Conservation (phyloP, 805 yeast species). For the Wickerhamomyces silvicola region DNA sequence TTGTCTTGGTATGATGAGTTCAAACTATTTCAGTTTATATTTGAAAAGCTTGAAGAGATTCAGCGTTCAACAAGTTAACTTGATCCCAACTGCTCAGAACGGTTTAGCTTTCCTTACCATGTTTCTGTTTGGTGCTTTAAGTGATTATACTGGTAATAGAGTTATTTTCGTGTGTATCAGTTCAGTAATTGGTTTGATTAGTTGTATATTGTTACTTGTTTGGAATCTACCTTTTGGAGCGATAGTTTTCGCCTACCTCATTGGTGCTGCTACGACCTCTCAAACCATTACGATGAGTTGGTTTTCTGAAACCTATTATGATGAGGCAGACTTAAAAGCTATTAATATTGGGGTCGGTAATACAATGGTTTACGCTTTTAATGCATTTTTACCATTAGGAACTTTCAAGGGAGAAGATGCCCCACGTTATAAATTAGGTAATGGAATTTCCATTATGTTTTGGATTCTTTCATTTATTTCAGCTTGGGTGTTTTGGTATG, state of each 20-base stretch:
- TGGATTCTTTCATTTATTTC: neutral
- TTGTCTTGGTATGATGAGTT: neutral
- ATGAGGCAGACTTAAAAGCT: constrained; percentile 2
- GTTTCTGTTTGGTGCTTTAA: constrained; percentile 1
- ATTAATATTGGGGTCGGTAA: constrained; percentile 1
- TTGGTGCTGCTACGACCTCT: constrained; percentile 1
- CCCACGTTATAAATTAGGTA: constrained; percentile 1
- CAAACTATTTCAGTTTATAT: neutral
- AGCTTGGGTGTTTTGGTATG: constrained; percentile 1
- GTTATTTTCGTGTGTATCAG: neutral
- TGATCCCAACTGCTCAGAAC: constrained; percentile 1
- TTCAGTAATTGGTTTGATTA: neutral
- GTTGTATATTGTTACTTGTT: neutral
- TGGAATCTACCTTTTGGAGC: constrained; percentile 2
- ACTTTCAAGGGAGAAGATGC: neutral
- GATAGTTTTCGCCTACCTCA: constrained; percentile 1
- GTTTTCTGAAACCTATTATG: constrained; percentile 3
- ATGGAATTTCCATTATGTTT: constrained; percentile 1
- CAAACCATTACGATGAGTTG: constrained; percentile 1
- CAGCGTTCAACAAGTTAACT: neutral
- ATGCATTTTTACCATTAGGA: constrained; percentile 1
- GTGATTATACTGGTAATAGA: constrained; percentile 1
- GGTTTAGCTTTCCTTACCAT: constrained; percentile 1
- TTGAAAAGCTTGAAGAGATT: neutral
- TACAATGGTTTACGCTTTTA: constrained; percentile 1